A percentile compares a stretch with the other conserved stretches of the same genome.
Conservation (phyloP, 495 filamentous ascomycete genomes). For the Tuber melanosporum region DNA sequence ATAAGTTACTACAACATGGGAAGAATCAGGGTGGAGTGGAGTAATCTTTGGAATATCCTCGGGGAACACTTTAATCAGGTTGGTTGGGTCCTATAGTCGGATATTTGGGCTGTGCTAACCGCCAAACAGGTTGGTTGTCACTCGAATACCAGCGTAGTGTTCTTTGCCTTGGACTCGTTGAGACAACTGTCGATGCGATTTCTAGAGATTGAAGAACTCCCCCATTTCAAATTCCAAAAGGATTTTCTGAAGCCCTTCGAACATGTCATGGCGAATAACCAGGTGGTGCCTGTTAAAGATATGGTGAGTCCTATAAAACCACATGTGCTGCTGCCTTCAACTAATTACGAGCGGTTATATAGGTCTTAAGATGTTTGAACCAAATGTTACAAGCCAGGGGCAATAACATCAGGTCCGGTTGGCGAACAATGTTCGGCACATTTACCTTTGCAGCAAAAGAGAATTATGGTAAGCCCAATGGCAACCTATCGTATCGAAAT, state of each 20-base stretch:
- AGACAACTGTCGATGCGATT: slow-evolving; percentile 96
- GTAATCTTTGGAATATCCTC: slow-evolving; percentile 89
- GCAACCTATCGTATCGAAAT: slow-evolving; percentile 6
- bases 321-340: neutral
- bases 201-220: slow-evolving; percentile 94
- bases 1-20: slow-evolving; percentile 99
- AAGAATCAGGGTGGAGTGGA: slow-evolving; percentile 96
- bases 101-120: slow-evolving; percentile 9
- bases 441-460: slow-evolving; percentile 94
- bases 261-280: slow-evolving; percentile 91
- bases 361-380: slow-evolving; percentile 78
- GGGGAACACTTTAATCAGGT: slow-evolving; percentile 91
- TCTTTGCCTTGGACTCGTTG: slow-evolving; percentile 91
- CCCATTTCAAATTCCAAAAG: slow-evolving; percentile 99
- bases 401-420: slow-evolving; percentile 92
- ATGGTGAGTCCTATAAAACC: slow-evolving; percentile 52
- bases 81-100: neutral
- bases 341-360: slow-evolving; percentile 10
- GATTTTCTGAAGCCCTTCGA: slow-evolving; percentile 98
- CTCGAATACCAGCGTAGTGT: slow-evolving; percentile 88
- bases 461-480: slow-evolving; percentile 58
- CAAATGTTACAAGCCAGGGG: slow-evolving; percentile 98
- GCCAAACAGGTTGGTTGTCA: slow-evolving; percentile 69
- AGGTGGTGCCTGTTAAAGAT: slow-evolving; percentile 84
- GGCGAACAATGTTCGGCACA: slow-evolving; percentile 98